Percentiles rank a stretch among this genome's conserved stretches.
Evolutionary conservation across 202 grass and related monocot genomes (phyloP).

Genomic region (Hordeum pubiflorum): DNA sequence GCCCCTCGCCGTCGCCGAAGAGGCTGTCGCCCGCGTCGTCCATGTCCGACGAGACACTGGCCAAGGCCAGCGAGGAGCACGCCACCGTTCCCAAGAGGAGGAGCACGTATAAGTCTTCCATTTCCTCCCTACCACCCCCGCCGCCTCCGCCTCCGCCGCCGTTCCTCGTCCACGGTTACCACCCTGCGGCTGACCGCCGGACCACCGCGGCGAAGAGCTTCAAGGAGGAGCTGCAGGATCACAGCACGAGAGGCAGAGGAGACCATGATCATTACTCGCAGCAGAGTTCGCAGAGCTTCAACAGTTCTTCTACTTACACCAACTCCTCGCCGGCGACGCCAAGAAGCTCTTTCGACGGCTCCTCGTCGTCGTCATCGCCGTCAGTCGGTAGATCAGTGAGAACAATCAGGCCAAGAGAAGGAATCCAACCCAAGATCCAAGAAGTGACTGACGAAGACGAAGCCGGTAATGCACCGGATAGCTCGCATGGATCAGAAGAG

Average conservation of each 20-base stretch:
- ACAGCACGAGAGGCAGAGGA: slow-evolving; percentile 33
- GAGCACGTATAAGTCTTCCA: slow-evolving; percentile 34
- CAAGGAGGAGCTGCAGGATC: slow-evolving; percentile 60
- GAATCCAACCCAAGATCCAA: slow-evolving; percentile 19
- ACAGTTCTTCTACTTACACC: slow-evolving; percentile 22
- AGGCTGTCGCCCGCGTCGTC: slow-evolving; percentile 49
- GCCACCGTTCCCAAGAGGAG: slow-evolving; percentile 20
- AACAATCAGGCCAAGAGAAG: slow-evolving; percentile 43
- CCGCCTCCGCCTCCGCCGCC: slow-evolving; percentile 64
- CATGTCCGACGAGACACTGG: slow-evolving; percentile 33
- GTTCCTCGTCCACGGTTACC: slow-evolving; percentile 39
- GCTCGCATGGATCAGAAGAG: slow-evolving; percentile 31
- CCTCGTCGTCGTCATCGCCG: slow-evolving; percentile 6
- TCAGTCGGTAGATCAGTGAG: slow-evolving; percentile 42
- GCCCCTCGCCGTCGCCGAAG: slow-evolving; percentile 23
- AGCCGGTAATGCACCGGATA: not conserved
- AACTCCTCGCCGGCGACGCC: slow-evolving; percentile 29
- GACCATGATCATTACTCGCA: not conserved
- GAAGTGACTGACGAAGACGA: not conserved
- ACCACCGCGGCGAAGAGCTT: slow-evolving; percentile 31
- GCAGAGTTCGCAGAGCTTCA: not conserved
- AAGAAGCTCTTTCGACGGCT: slow-evolving; percentile 41
- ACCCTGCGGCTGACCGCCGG: slow-evolving; percentile 27
- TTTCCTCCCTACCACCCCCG: slow-evolving; percentile 21
- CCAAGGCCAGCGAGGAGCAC: slow-evolving; percentile 47